Evolutionary conservation across 805 yeast species (phyloP).

Genomic region (Kazachstania taianensis): DNA sequence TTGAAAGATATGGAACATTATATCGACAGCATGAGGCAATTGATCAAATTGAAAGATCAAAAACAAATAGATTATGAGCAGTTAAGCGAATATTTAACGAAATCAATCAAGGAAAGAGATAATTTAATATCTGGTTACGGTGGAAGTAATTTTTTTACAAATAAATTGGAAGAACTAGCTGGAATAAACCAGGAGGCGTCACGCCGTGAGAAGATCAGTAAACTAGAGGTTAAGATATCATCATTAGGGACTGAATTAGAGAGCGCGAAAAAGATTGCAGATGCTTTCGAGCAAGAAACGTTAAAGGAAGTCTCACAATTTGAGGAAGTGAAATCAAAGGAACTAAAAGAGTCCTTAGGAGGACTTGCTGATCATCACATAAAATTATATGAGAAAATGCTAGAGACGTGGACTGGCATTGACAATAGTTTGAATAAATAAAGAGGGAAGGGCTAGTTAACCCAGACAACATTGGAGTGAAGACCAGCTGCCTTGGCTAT

Average conservation of each 20-base stretch:
- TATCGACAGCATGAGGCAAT: constrained; percentile 48
- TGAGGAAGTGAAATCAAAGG: constrained; percentile 70
- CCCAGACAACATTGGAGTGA: constrained; percentile 1
- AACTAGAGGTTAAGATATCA: constrained; percentile 40
- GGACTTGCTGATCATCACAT: constrained; percentile 71
- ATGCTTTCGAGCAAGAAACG: constrained; percentile 47
- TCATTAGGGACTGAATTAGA: constrained; percentile 42
- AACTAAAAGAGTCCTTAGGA: constrained; percentile 60
- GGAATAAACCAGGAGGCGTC: constrained; percentile 53
- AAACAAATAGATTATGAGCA: constrained; percentile 88
- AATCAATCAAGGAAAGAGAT: constrained; percentile 59
- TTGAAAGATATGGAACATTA: constrained; percentile 83
- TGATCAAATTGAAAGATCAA: constrained; percentile 79
- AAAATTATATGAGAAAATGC: constrained; percentile 56
- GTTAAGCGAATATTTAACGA: constrained; percentile 63
- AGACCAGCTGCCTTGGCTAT: too few species aligned
- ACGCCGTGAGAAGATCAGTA: constrained; percentile 41
- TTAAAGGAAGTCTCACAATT: constrained; percentile 52
- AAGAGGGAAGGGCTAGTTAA: too few species aligned
- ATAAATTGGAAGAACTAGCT: constrained; percentile 50
- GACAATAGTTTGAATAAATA: constrained; percentile 31
- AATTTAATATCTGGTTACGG: constrained; percentile 42
- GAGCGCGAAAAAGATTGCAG: constrained; percentile 40
- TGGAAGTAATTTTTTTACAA: constrained; percentile 42
- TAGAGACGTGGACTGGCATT: constrained; percentile 60